Percentiles rank a stretch among this genome's conserved stretches.
These are phyloP conservation scores for Colletotrichum zoysiae DNA, from an alignment of 2,329 filamentous ascomycete genomes.

Conservation along the genomic window DNA sequence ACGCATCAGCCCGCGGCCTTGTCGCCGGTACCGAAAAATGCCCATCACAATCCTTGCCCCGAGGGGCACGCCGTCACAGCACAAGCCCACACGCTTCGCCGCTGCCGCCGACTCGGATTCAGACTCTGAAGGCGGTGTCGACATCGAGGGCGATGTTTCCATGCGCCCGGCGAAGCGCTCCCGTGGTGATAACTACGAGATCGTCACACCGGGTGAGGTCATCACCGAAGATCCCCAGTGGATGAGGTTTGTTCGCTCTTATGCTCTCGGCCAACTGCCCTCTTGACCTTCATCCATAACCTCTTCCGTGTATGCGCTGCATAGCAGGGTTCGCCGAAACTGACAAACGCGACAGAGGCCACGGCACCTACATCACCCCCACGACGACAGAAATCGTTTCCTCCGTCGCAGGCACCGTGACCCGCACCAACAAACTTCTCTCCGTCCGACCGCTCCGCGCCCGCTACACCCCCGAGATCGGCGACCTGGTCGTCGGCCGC, in stretches of 20 bases:
- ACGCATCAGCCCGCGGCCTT: not conserved
- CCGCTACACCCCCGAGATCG: conserved; percentile 95
- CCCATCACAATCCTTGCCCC: conserved; percentile 63
- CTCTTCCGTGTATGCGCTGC: not conserved
- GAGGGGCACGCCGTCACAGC: conserved; percentile 48
- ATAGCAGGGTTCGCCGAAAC: not conserved
- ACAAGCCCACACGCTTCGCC: conserved; percentile 45
- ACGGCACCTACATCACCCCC: conserved; percentile 85
- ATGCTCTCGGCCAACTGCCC: not conserved
- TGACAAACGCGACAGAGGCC: conserved; percentile 71
- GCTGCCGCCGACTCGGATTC: conserved; percentile 57
- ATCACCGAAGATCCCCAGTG: conserved; percentile 95
- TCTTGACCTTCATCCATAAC: not conserved
- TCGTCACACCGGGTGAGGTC: conserved; percentile 89
- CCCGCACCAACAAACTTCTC: conserved; percentile 96
- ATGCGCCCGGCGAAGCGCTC: conserved; percentile 59
- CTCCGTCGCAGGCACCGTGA: conserved; percentile 89
- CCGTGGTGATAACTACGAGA: conserved; percentile 57
- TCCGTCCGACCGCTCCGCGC: conserved; percentile 91
- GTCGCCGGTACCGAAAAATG: conserved; percentile 49
- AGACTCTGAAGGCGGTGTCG: conserved; percentile 60
- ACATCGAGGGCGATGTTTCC: conserved; percentile 59
- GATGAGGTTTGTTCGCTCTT: conserved; percentile 75
- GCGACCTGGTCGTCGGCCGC: conserved; percentile 92
- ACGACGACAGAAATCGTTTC: conserved; percentile 80